These are phyloP conservation scores for Aspergillus neoniger DNA, from an alignment of 2,329 filamentous ascomycete genomes.

Conservation along the genomic window DNA sequence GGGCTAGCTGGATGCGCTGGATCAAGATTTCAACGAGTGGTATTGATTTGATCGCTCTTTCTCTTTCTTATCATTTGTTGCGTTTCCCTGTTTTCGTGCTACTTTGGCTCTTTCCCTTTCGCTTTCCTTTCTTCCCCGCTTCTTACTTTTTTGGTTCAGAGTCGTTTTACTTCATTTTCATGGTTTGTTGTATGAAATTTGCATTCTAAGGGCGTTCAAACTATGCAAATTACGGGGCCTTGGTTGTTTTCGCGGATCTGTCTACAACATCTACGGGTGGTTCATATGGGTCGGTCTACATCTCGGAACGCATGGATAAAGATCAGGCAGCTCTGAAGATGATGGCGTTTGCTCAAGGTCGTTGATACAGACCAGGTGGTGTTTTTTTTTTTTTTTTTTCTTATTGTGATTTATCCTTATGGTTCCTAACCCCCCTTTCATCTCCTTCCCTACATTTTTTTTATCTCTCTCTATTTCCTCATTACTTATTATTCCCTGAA, in stretches of 20 bases:
- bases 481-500: conserved; percentile 24
- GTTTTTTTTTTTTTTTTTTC: conserved; percentile 31
- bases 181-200: conserved; percentile 22
- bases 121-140: conserved; percentile 5
- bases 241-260: conserved; percentile 4
- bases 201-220: conserved; percentile 38
- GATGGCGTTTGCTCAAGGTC: conserved; percentile 37
- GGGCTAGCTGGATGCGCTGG: conserved; percentile 12
- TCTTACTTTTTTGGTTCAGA: conserved; percentile 16
- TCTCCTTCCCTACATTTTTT: conserved; percentile 22
- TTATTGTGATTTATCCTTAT: conserved; percentile 12
- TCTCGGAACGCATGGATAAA: conserved; percentile 25
- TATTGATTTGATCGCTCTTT: not conserved
- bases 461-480: too few relatives aligned
- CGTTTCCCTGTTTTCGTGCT: conserved; percentile 3
- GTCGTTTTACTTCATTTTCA: conserved; percentile 12
- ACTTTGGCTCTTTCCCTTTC: not conserved
- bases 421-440: conserved; percentile 17
- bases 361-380: conserved; percentile 32
- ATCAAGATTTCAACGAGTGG: not conserved
- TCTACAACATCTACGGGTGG: conserved; percentile 22
- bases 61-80: not conserved
- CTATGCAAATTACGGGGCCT: conserved; percentile 24
- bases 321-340: conserved; percentile 26
- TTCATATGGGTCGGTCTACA: conserved; percentile 27